Percentiles rank a stretch among this genome's conserved stretches.
Conservation (phyloP, 345 rosid species). For the Hevea brasiliensis region DNA sequence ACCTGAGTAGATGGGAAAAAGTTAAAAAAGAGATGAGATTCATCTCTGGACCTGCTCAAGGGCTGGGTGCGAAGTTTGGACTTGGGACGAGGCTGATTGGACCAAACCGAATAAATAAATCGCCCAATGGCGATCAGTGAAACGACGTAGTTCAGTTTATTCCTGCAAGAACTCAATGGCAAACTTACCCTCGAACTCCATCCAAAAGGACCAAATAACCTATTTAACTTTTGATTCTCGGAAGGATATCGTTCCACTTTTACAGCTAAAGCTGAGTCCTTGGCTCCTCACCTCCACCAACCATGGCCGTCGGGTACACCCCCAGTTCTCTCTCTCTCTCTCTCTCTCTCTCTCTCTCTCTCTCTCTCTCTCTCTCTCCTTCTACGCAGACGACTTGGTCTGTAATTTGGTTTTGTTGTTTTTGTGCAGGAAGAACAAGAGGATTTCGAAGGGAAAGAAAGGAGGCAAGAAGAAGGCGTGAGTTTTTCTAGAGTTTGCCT, state of each 20-base stretch:
- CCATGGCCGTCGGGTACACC: conserved; percentile 21
- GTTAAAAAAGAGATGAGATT: no score
- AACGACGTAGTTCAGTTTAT: neutral
- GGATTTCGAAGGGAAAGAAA: conserved; percentile 96
- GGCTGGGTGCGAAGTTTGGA: no score
- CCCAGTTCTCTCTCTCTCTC: neutral
- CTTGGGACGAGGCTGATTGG: no score
- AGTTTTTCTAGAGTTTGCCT: conserved; percentile 20
- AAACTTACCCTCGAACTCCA: neutral
- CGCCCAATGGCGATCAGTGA: neutral
- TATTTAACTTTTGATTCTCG: conserved; percentile 16
- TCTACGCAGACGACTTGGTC: neutral
- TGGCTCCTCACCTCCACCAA: neutral
- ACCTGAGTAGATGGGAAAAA: no score
- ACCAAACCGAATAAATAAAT: no score
- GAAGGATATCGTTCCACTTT: no score
- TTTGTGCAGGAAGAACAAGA: conserved; percentile 77
- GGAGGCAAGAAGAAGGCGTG: conserved; percentile 97
- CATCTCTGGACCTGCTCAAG: no score
- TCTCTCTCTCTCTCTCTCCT: no score
- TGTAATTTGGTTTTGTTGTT: conserved; percentile 6
- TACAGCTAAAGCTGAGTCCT: neutral
- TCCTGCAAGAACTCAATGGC: neutral
- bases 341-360: no score
- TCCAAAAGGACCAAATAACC: neutral